phyloP scores from a whole-genome alignment of 2,329 filamentous ascomycete genomes.

The Magnaporthiopsis poae region DNA sequence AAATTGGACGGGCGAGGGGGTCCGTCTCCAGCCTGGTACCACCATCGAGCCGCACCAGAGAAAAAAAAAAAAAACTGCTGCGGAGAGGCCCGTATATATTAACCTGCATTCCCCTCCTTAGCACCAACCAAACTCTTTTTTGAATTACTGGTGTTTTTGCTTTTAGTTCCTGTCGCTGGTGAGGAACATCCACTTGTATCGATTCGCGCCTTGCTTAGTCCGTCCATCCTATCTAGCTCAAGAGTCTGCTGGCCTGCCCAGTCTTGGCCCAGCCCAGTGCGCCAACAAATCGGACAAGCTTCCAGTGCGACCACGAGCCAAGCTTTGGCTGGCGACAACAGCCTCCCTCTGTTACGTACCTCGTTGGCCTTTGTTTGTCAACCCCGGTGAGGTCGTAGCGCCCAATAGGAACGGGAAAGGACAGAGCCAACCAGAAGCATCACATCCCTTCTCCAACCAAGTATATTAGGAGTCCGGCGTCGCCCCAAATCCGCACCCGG shows the following conservation, averaged over 20 bases:
- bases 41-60: not conserved
- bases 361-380: not conserved
- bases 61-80: not conserved
- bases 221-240: not conserved
- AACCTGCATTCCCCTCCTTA: not conserved
- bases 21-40: not conserved
- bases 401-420: not conserved
- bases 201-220: not conserved
- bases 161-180: not conserved
- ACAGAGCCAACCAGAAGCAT: not conserved
- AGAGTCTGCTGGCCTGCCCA: not conserved
- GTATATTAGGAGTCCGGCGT: not conserved
- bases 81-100: not conserved
- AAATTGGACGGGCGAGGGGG: not conserved
- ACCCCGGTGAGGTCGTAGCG: not conserved
- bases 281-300: not conserved
- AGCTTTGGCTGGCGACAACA: not conserved
- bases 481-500: not conserved
- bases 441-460: not conserved
- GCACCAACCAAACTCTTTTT: not conserved
- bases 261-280: not conserved
- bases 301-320: not conserved
- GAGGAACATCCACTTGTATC: not conserved
- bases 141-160: not conserved
- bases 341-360: not conserved